Base-by-base conservation (phyloP, 83 land plant species). In the Picea mariana region DNA sequence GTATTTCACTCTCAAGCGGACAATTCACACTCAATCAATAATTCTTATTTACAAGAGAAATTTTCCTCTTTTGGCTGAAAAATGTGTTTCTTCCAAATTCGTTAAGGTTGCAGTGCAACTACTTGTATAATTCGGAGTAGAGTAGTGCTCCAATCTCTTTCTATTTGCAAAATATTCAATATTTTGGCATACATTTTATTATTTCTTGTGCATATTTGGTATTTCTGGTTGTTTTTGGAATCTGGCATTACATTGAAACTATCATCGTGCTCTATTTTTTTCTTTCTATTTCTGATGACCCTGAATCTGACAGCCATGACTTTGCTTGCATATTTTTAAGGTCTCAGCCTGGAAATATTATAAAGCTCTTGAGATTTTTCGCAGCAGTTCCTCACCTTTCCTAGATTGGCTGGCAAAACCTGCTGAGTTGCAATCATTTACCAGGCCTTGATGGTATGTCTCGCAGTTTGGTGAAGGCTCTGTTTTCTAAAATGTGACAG, bases 391-490 rank as follows among this genome's bases (percentile, higher is more conserved):
- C 52, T 72, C 55, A 18, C 76, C 76, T 72, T 44, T 72, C 11
- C 9, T 55, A 18, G 76, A 72, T 42, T 72, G 76, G 55, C 52
- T 42, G 52, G 49, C 44, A 44, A 72, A 72, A 42, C 76, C 52
- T 72, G 55, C 55, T 72, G 76, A 72, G 55, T 17, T 72, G n/a
- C 76, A 72, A 72, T 40, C 23, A 20, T 72, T 72, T 42, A 72
- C 55, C 76, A 20, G 55, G 23, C 52, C 42, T 42, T 72, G 76
- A 72, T 42, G 55, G 76, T 42, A 72, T 42, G 76, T n/a, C 23
- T 42, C 9, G 55, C 23, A 34, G 4, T 16, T 68, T 34, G 31
- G 44, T 68, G 38, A 16, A 17, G 38, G 15, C 1, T 68, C 16
- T 31, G 40, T 68, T 68, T 68, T 34, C 68, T 8, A 6, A 72